Percentiles rank a stretch among this genome's conserved stretches.
Conservation (phyloP, 345 rosid genomes). For the Eucalyptus grandis region DNA sequence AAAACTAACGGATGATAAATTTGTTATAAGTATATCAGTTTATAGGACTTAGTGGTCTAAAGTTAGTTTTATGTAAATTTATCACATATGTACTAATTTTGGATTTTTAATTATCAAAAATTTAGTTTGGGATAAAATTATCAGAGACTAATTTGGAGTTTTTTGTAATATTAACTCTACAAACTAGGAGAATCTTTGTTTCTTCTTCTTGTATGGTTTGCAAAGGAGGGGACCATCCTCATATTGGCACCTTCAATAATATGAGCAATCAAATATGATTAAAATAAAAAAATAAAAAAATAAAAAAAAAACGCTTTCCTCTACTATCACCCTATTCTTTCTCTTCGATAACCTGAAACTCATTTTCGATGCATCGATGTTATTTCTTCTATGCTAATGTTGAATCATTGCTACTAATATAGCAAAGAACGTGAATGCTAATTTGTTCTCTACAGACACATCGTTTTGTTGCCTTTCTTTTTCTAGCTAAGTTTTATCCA, state of each 20-base stretch:
- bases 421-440: neutral
- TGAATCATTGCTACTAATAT: neutral
- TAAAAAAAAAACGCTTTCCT: accelerated
- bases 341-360: accelerated
- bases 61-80: too few relatives aligned
- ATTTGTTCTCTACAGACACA: neutral
- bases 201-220: neutral
- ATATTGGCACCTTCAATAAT: neutral
- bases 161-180: too few relatives aligned
- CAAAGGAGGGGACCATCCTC: neutral
- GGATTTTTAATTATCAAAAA: too few relatives aligned
- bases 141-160: too few relatives aligned
- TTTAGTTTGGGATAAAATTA: too few relatives aligned
- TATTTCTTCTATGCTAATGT: neutral
- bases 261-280: neutral
- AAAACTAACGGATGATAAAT: accelerated
- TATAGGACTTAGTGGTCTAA: too few relatives aligned
- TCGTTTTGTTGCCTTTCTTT: neutral
- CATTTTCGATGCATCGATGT: neutral
- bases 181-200: neutral
- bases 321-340: neutral
- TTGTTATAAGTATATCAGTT: accelerated
- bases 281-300: neutral
- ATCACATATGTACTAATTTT: accelerated
- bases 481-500: neutral